Conservation (phyloP, 129 eudicot species). For the carrot (Daucus carota) region DH1_v3.0 NC_030384.2:47403001-47403500, state of each 20-base stretch:
- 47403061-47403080: no score
- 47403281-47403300: background rate
- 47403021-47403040: no score
- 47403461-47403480: background rate
- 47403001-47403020: no score
- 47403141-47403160: no score
- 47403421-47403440: background rate
- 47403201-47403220: no score
- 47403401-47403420: background rate
- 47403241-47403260: slow-evolving; percentile 39
- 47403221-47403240: slow-evolving; percentile 75
- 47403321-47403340: background rate
- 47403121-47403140: no score
- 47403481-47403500: background rate
- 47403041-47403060: no score
- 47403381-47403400: background rate
- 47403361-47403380: background rate
- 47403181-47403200: no score
- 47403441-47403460: background rate
- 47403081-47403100: no score
- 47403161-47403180: no score
- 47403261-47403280: background rate
- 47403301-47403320: background rate
- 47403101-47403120: no score
- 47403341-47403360: background rate